These are phyloP conservation scores for Eremochloa ophiuroides DNA, from an alignment of 176 grass and related monocot species.

Conservation along the genomic window DNA sequence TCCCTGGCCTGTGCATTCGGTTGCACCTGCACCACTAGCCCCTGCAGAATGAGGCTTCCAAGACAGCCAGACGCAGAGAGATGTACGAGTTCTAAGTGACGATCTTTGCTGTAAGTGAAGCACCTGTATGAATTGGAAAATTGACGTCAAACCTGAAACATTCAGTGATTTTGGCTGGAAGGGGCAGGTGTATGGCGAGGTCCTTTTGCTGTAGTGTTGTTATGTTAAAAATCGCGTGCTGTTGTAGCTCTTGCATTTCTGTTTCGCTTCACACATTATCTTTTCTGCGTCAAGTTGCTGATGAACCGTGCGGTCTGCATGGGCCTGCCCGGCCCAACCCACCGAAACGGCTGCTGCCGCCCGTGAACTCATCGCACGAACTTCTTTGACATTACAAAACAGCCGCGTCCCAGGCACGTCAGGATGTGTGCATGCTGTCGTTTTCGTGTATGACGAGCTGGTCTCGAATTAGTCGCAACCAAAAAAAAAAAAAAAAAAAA, in stretches of 20 bases:
- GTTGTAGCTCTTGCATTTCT: neutral
- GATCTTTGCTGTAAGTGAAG: neutral
- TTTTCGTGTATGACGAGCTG: neutral
- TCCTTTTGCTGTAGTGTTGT: neutral
- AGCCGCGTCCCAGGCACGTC: neutral
- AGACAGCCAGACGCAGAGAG: constrained; percentile 27
- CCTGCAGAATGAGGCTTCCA: constrained; percentile 21
- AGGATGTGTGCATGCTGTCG: neutral
- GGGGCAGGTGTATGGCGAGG: neutral
- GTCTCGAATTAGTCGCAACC: too few relatives aligned
- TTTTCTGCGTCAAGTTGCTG: too few relatives aligned
- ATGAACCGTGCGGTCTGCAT: neutral
- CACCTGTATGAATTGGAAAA: neutral
- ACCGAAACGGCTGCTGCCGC: neutral
- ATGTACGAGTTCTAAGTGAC: constrained; percentile 10
- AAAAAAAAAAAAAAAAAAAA: too few relatives aligned
- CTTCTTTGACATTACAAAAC: neutral
- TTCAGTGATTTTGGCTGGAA: neutral
- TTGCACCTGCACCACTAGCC: constrained; percentile 26
- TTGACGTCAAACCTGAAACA: neutral
- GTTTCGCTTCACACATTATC: neutral
- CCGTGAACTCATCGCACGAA: constrained; percentile 1
- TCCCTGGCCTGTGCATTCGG: constrained; percentile 34
- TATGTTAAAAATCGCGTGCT: neutral
- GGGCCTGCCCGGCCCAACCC: too few relatives aligned